Evolutionary conservation across 2,329 filamentous ascomycete species (phyloP), one percentile per base, ranked within the genome.

Genomic region (Zymoseptoria crescenta): DNA sequence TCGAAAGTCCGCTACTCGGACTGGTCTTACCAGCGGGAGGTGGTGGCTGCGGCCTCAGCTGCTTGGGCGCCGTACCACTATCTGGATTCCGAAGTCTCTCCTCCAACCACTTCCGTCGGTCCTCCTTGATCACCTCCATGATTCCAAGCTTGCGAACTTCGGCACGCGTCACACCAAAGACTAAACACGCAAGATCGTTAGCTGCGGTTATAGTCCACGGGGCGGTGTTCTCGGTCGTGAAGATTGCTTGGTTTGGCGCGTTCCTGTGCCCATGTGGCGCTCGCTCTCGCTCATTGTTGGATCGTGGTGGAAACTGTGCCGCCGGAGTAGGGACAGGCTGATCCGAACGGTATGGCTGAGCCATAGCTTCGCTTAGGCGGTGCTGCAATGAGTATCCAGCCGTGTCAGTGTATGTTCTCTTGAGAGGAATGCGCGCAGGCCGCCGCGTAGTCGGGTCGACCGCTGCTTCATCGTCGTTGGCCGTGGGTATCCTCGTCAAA

Each of bases 111-210:
- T 86, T 84, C 65, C 93, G 81, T 59, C 91, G 83, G 73, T 96
- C 93, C 73, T 92, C 86, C 73, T 93, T 89, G 19, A 99, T 91
- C 29, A 99, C 91, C 72, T 97, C 92, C 59, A 99, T 76, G 58
- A 99, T 97, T 53, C 94, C 93, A 79, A 97, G 86, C 71, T 91
- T 96, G 57, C 91, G 86, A 24, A 99, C 89, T 74, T 99, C 94
- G 4, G 90, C 89, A 70, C 91, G 90, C n/a, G 92, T 96, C 8
- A 99, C 91, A n/a, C 94, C 94, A 76, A 97, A 99, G n/a, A 97
- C 87, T 50, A 99, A 80, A 74, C 94, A 99, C 19, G 94, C 94
- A 54, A 99, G 80, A 72, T 99, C 94, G 71, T 99, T 99, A 54
- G 94, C 94, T 2, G 94, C 90, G 56, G 96, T 83, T 60, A 99